Evolutionary conservation across 2,329 filamentous ascomycete genomes (phyloP), one percentile per base, ranked within the genome.

Genomic region (Trichoderma guizhouense): DNA sequence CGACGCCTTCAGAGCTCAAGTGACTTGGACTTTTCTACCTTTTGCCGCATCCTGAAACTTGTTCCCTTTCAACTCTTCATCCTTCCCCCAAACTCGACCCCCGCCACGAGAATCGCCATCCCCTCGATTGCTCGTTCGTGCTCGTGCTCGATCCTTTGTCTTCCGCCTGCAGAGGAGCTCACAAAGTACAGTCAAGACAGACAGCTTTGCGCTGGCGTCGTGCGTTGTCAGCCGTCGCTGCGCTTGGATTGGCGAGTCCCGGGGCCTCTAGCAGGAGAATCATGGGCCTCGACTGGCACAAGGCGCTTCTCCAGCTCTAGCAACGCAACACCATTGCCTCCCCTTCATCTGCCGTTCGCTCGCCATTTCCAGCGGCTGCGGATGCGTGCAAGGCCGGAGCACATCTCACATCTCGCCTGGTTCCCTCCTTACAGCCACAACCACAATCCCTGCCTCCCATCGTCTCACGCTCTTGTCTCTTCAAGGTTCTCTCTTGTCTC

Each of bases 261-360:
- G 58, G 67, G 67, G 55, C 67, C 67, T 69, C 57, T 62, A 62
- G 32, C 67, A 69, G 57, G 66, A 69, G 76, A 75, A 80, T 78
- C 75, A 81, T 81, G 79, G 77, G 79, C 79, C 75, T 77, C 78
- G 78, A 79, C 75, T 81, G 77, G 77, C 75, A 76, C 74, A 55
- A 73, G 72, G 65, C 63, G 72, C 66, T 70, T 72, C 72, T 69
- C 72, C 72, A 73, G 72, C 74, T 74, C 72, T 71, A 72, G 74
- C 69, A 73, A 75, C 72, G 74, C 69, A 73, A 75, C 72, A 72
- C 71, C 63, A 73, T 67, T 60, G 64, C 66, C 61, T 71, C 71
- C 28, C 63, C 68, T 55, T 58, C 71, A n/a, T 64, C 65, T 58
- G 34, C 70, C 57, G 51, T 26, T 24, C 57, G 61, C 51, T 43